A percentile compares a stretch with the other conserved stretches of the same genome.
Evolutionary conservation across 2,329 filamentous ascomycete genomes (phyloP).

Genomic region (Ascosphaera aggregata): DNA sequence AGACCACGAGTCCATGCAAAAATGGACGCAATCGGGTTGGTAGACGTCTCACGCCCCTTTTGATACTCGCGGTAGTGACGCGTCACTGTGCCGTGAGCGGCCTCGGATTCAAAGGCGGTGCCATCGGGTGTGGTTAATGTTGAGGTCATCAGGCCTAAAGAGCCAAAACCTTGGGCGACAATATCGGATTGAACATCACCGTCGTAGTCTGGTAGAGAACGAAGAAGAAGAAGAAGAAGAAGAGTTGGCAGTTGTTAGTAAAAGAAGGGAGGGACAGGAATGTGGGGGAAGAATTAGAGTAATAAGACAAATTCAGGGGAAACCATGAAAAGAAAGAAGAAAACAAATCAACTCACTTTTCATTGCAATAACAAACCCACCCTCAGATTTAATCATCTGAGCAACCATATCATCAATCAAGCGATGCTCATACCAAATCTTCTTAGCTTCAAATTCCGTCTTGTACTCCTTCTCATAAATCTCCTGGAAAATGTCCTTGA

Average conservation of each 20-base stretch:
- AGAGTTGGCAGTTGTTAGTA: conserved; percentile 1
- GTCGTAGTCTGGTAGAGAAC: conserved; percentile 53
- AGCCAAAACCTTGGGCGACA: conserved; percentile 93
- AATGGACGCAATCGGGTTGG: conserved; percentile 96
- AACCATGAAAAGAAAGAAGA: no score
- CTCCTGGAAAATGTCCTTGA: conserved; percentile 99
- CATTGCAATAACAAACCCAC: conserved; percentile 90
- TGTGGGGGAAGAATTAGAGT: no score
- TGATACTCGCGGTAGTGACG: conserved; percentile 98
- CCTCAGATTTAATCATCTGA: conserved; percentile 98
- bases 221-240: conserved; percentile 2
- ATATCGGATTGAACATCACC: conserved; percentile 98
- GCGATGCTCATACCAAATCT: conserved; percentile 98
- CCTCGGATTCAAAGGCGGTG: conserved; percentile 92
- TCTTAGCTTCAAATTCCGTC: conserved; percentile 68
- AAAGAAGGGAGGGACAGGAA: neutral
- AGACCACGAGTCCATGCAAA: conserved; percentile 97
- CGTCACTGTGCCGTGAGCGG: conserved; percentile 93
- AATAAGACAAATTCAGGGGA: no score
- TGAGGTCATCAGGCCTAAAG: conserved; percentile 94
- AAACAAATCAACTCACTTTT: conserved; percentile 48
- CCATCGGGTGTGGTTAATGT: conserved; percentile 92
- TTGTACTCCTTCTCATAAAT: conserved; percentile 78
- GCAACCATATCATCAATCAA: conserved; percentile 99
- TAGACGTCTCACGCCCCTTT: conserved; percentile 90